A percentile compares a stretch with the other conserved stretches of the same genome.
These are phyloP conservation scores for Hippophae gyantsensis DNA, from an alignment of 306 rosid genomes.

Conservation along the genomic window DNA sequence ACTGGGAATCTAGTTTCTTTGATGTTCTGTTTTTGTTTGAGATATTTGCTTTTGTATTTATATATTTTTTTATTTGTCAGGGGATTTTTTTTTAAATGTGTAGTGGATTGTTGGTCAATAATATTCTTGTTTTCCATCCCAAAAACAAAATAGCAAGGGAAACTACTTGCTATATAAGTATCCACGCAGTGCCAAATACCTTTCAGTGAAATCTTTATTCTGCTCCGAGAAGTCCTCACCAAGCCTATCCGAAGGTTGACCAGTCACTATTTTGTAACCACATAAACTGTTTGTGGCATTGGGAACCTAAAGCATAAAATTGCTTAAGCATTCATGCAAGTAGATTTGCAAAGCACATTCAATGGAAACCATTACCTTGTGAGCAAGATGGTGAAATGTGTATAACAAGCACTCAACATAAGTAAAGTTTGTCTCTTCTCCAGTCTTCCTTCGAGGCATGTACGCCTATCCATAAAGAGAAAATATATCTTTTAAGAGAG, in stretches of 20 bases:
- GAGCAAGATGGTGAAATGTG: constrained; percentile 92
- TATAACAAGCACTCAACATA: constrained; percentile 90
- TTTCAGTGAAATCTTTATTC: constrained; percentile 70
- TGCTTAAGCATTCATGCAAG: constrained; percentile 11
- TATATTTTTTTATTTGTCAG: too few species aligned
- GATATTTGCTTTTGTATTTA: too few species aligned
- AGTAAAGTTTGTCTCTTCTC: constrained; percentile 87
- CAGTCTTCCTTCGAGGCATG: constrained; percentile 84
- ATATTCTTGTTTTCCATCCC: too few species aligned
- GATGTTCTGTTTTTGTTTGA: too few species aligned
- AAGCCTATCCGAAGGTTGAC: constrained; percentile 98
- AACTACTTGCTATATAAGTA: background rate
- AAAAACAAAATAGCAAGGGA: too few species aligned
- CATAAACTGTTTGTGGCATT: constrained; percentile 97
- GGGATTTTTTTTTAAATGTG: too few species aligned
- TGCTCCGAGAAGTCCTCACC: constrained; percentile 90
- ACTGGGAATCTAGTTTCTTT: too few species aligned
- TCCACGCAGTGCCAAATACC: constrained; percentile 33
- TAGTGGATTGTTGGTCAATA: too few species aligned
- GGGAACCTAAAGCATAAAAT: constrained; percentile 58
- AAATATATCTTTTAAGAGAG: constrained; percentile 37
- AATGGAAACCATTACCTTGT: constrained; percentile 51
- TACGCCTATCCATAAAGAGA: constrained; percentile 5
- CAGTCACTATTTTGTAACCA: constrained; percentile 93
- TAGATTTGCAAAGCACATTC: constrained; percentile 5